Conservation (phyloP, 2,329 filamentous ascomycete genomes). For the Acephala macrosclerotiorum region DNA sequence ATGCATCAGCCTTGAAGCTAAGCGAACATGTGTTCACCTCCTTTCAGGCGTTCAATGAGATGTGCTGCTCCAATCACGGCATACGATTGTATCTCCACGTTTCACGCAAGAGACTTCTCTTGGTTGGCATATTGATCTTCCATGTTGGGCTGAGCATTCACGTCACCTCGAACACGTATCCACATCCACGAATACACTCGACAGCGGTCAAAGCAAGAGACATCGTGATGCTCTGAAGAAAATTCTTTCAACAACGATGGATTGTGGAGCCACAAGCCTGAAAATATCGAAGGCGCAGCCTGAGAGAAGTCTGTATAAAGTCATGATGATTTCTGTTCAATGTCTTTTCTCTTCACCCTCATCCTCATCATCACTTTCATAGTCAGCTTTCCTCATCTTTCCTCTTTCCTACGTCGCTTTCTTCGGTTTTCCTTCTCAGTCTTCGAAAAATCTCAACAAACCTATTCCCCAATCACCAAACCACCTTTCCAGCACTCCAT, state of each 20-base stretch:
- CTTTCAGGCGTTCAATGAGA: neutral
- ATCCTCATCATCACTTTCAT: slow-evolving; percentile 19
- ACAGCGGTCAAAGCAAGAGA: neutral
- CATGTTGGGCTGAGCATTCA: slow-evolving; percentile 18
- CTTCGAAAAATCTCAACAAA: slow-evolving; percentile 14
- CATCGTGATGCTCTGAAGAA: neutral
- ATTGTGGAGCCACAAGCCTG: neutral
- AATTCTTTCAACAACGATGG: neutral
- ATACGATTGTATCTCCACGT: neutral
- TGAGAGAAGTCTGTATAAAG: slow-evolving; percentile 5
- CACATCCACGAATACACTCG: slow-evolving; percentile 5
- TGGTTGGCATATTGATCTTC: neutral
- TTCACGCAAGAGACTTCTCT: neutral
- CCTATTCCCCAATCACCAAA: slow-evolving; percentile 1
- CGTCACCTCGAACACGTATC: slow-evolving; percentile 19
- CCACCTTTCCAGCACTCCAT: slow-evolving; percentile 8
- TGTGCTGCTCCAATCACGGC: neutral
- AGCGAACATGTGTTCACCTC: neutral
- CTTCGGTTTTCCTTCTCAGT: slow-evolving; percentile 6
- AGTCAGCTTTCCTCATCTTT: slow-evolving; percentile 12
- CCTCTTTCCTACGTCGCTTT: slow-evolving; percentile 8
- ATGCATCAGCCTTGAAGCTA: neutral
- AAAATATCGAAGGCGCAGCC: neutral
- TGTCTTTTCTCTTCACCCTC: slow-evolving; percentile 19
- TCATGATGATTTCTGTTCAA: neutral